Conservation (phyloP, 140 eudicot genomes). For the Bidens hawaiensis region DNA sequence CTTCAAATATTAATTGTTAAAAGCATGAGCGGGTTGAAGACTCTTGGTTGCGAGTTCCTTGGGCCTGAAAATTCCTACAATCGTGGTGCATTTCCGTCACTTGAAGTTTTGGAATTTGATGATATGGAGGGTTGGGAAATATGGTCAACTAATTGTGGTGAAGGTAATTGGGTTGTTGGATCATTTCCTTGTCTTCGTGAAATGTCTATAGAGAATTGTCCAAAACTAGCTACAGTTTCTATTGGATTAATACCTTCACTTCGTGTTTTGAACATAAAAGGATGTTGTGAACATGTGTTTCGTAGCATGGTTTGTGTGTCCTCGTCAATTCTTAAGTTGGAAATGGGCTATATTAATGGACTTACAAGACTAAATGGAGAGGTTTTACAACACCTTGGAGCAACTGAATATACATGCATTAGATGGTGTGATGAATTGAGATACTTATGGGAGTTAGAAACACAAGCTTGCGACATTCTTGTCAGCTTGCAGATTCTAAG, state of each 20-base stretch:
- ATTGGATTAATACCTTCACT: slow-evolving; percentile 3
- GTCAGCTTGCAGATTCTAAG: background rate
- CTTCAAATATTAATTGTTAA: background rate
- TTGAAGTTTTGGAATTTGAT: slow-evolving; percentile 14
- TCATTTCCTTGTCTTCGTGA: slow-evolving; percentile 14
- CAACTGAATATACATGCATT: background rate
- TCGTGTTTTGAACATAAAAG: background rate
- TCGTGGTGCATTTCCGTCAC: slow-evolving; percentile 6
- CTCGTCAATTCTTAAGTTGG: background rate
- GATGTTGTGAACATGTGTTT: background rate
- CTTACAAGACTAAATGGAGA: background rate
- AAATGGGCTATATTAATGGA: background rate
- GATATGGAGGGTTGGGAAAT: slow-evolving; percentile 18
- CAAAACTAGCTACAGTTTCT: background rate
- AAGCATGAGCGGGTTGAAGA: slow-evolving; percentile 17
- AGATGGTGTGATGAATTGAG: background rate
- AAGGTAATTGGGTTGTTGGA: background rate
- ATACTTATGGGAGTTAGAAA: slow-evolving; percentile 1
- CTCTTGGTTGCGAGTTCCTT: slow-evolving; percentile 7
- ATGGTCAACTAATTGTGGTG: slow-evolving; percentile 5
- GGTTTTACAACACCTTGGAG: background rate
- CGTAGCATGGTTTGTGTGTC: background rate
- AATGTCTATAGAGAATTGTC: background rate
- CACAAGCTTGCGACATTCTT: background rate
- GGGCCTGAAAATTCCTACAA: background rate